Evolutionary conservation across 331 rosid species (phyloP).

Genomic region (Arachis monticola): DNA sequence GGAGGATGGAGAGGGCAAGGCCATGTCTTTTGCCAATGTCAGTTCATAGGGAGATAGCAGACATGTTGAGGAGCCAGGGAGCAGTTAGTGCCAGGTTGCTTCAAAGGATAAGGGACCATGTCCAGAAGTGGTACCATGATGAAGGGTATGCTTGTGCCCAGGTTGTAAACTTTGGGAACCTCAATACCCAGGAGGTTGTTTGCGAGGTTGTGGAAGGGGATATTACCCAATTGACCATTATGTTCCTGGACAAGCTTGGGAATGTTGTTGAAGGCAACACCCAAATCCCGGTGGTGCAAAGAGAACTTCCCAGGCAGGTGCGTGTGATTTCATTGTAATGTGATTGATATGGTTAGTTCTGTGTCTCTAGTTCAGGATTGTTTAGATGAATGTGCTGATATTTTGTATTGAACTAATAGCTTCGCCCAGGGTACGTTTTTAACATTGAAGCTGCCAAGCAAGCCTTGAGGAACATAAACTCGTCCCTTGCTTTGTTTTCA

Average conservation of each 20-base stretch:
- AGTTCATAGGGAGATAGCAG: conserved; percentile 62
- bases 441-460: conserved; percentile 86
- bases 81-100: conserved; percentile 68
- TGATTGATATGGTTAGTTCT: conserved; percentile 10
- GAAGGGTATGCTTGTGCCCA: conserved; percentile 84
- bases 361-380: not conserved
- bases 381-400: not conserved
- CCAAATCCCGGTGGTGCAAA: conserved; percentile 66
- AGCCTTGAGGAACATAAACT: conserved; percentile 75
- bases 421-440: conserved; percentile 65
- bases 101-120: conserved; percentile 75
- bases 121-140: conserved; percentile 79
- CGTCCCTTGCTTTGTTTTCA: conserved; percentile 62
- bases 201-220: conserved; percentile 90
- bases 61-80: conserved; percentile 64
- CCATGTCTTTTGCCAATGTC: conserved; percentile 66
- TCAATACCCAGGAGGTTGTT: conserved; percentile 76
- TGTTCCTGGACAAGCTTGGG: conserved; percentile 81
- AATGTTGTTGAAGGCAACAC: conserved; percentile 82
- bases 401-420: conserved; percentile 49
- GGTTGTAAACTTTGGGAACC: conserved; percentile 73
- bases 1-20: conserved; percentile 72
- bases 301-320: conserved; percentile 76
- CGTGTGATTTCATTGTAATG: not conserved
- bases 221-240: conserved; percentile 67